Conservation (phyloP, 345 rosid species). For the Citrus sp. region DNA sequence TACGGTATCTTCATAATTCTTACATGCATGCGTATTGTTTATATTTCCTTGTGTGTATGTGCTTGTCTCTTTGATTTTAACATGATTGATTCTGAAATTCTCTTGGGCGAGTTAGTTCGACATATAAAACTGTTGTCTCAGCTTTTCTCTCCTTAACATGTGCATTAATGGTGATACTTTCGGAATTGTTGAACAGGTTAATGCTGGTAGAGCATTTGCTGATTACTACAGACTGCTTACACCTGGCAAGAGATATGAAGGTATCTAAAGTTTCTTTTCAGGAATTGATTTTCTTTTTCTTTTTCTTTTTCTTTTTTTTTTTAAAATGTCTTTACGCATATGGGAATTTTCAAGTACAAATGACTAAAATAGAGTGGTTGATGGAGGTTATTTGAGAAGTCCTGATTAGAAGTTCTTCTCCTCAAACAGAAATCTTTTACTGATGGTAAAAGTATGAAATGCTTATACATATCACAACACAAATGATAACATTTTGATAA, state of each 20-base stretch:
- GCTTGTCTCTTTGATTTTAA: neutral
- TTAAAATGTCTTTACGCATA: neutral
- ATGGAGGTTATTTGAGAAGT: neutral
- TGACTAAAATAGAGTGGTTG: neutral
- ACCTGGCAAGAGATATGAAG: constrained; percentile 74
- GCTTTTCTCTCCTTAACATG: neutral
- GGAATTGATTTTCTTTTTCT: neutral
- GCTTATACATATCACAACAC: neutral
- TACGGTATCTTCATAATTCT: constrained; percentile 39
- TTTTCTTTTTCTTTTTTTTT: no score
- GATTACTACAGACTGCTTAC: constrained; percentile 78
- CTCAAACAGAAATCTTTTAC: neutral
- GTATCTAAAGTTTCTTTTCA: constrained; percentile 27
- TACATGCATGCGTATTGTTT: neutral
- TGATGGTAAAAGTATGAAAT: neutral
- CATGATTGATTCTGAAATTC: neutral
- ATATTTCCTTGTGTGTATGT: neutral
- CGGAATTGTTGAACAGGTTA: constrained; percentile 42
- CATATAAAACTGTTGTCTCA: neutral
- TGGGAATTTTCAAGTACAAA: neutral
- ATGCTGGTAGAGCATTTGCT: constrained; percentile 58
- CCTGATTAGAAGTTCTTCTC: neutral
- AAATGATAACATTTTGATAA: neutral
- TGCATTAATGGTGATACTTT: neutral
- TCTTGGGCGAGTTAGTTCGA: neutral